Base-by-base conservation (phyloP, 345 rosid genomes). In the Eutrema yunnanense region DNA sequence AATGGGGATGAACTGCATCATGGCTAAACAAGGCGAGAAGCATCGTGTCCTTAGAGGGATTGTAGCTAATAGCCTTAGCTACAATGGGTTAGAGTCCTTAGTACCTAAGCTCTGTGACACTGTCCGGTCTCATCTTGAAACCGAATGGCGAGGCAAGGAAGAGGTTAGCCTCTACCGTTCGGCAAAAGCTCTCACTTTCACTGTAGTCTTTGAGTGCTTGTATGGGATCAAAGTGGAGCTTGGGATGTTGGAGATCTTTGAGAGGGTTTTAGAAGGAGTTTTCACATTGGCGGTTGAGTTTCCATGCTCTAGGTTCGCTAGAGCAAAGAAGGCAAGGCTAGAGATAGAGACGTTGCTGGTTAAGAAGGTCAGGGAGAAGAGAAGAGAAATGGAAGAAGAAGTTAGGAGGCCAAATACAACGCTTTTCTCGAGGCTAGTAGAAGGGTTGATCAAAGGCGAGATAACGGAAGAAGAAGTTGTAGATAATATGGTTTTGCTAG, bases 201-300 rank as follows among this genome's bases (percentile, higher is more conserved):
- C 76, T 14, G 43, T 84, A 19, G 87, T 90, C 38, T 85, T 85
- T 22, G 90, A 85, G 82, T 85, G 91, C 74, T 80, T 88, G 70
- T 52, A 85, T 19, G 91, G 91, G 56, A 79, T 87, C 16, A 73
- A 84, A 19, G 88, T 76, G 3, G 85, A 85, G 74, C 54, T 79
- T 4, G 82, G 83, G 71, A 84, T 83, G 80, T 34, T 82, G 22
- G 73, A 63, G 33, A 76, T 69, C 11, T 90, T 86, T 48, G 96
- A 87, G 79, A 85, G 85, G 49, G 89, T 87, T 29, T 56, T 87
- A 55, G 93, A 90, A 71, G 96, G 93, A 33, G 90, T 85, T 26
- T 87, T 90, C 49, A 82, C 87, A 32, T 76, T 83, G 3, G 76
- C 91, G 0, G 19, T 87, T 50, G 79, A 65, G 22, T 71, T 87